Evolutionary conservation across 768 basidiomycete species (phyloP).

Genomic region (Panaeolus papilionaceus): DNA sequence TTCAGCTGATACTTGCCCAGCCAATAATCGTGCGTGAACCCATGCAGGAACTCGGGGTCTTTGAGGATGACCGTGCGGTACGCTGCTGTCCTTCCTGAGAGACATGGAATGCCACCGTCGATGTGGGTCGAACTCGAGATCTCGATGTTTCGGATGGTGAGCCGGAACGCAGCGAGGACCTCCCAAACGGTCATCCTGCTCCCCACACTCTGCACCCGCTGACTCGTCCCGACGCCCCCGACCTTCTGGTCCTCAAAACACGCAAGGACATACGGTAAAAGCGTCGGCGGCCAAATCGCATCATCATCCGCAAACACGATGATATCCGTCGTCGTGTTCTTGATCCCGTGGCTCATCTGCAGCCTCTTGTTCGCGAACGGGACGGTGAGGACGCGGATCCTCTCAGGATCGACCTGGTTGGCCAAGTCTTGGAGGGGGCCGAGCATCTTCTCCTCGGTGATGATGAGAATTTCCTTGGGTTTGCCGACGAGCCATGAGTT

Average conservation of each 20-base stretch:
- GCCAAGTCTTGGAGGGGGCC: slow-evolving; percentile 90
- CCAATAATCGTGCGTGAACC: slow-evolving; percentile 96
- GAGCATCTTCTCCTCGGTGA: slow-evolving; percentile 88
- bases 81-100: slow-evolving; percentile 92
- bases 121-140: slow-evolving; percentile 90
- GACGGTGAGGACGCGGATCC: slow-evolving; percentile 87
- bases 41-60: slow-evolving; percentile 91
- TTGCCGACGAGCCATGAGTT: slow-evolving; percentile 91
- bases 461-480: slow-evolving; percentile 79
- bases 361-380: slow-evolving; percentile 94
- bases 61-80: slow-evolving; percentile 95
- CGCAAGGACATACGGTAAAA: slow-evolving; percentile 87
- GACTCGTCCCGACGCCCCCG: slow-evolving; percentile 91
- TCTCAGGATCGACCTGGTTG: slow-evolving; percentile 81
- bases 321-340: slow-evolving; percentile 89
- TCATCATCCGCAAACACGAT: slow-evolving; percentile 96
- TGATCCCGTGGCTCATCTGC: slow-evolving; percentile 94
- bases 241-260: slow-evolving; percentile 96
- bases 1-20: slow-evolving; percentile 94
- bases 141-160: slow-evolving; percentile 94
- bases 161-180: slow-evolving; percentile 90
- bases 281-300: slow-evolving; percentile 93
- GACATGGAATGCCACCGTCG: slow-evolving; percentile 90
- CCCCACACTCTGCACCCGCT: slow-evolving; percentile 85
- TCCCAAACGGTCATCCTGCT: slow-evolving; percentile 91